These are phyloP conservation scores for Hericium erinaceus DNA, from an alignment of 768 basidiomycete species.

Conservation along the genomic window DNA sequence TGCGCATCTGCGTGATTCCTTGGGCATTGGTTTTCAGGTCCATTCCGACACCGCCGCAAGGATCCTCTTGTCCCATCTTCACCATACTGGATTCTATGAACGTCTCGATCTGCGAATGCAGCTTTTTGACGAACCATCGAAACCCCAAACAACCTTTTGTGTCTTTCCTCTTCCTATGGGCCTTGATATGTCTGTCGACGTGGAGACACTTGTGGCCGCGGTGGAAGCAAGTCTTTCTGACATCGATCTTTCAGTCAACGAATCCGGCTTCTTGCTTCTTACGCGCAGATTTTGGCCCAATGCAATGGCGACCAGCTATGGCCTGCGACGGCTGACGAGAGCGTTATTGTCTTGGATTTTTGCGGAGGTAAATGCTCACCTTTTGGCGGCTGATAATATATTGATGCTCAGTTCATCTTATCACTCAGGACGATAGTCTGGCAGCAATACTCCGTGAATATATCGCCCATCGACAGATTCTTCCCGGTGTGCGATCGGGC, in stretches of 20 bases:
- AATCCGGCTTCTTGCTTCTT: conserved; percentile 64
- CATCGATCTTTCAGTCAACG: conserved; percentile 64
- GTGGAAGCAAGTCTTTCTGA: conserved; percentile 66
- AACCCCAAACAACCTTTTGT: conserved; percentile 33
- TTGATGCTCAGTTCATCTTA: neutral
- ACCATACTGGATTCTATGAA: conserved; percentile 53
- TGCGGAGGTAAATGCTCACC: conserved; percentile 43
- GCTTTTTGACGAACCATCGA: conserved; percentile 28
- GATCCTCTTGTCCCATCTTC: conserved; percentile 48
- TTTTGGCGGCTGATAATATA: neutral
- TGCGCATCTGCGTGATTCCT: conserved; percentile 48
- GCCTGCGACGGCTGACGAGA: conserved; percentile 48
- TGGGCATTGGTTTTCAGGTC: conserved; percentile 52
- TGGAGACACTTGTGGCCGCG: conserved; percentile 62
- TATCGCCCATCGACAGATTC: conserved; percentile 41
- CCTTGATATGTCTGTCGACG: conserved; percentile 61
- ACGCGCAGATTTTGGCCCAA: conserved; percentile 66
- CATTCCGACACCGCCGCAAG: conserved; percentile 42
- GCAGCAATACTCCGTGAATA: conserved; percentile 61
- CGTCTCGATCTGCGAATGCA: conserved; percentile 28
- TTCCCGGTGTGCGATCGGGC: conserved; percentile 56
- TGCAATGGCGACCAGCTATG: conserved; percentile 63
- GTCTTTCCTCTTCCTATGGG: conserved; percentile 62
- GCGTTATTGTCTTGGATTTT: conserved; percentile 62
- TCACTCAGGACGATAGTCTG: conserved; percentile 51